Evolutionary conservation across 805 yeast genomes (phyloP), one percentile per base, ranked within the genome.

Genomic region (Clavispora carvajalis): DNA sequence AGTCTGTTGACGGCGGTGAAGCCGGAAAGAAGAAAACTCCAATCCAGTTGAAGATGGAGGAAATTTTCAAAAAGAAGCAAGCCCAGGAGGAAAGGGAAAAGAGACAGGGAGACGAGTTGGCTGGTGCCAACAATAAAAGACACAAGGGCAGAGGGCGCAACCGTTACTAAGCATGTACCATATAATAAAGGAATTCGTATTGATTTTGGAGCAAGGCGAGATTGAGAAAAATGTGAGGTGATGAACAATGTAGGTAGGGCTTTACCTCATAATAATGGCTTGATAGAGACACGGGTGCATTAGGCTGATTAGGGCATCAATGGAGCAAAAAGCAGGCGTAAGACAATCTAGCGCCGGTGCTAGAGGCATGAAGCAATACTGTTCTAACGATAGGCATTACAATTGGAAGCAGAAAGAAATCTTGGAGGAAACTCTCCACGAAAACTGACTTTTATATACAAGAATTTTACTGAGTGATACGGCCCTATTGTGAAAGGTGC

Each of bases 21-120:
- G 38, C 18, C 7, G 35, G 29, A 9, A 51, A 57, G 43, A 50
- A 45, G 7, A 63, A 63, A 47, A 65, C 55, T 31, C 72, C 74
- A 12, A 67, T 69, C 33, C 67, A 69, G 42, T 56, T 67, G 53
- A 69, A 69, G 45, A 55, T 69, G 63, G 71, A 68, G 46, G 50
- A 57, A 39, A 48, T 68, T 34, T 59, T 58, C 25, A 59, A 60
- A 40, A 63, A 61, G 39, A 63, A 51, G 40, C 58, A 47, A 40
- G 35, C 39, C 18, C 49, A 54, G 34, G 62, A 62, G 35, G 65
- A 62, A 36, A 48, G 51, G 28, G 59, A 40, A 44, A 63, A 60
- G 40, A 52, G 58, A 36, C 48, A 50, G 22, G 62, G 53, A 26
- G 57, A 41, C 23, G 52, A 46, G 18, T 41, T 36, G 38, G 37